phyloP scores from a whole-genome alignment of 306 rosid genomes.

The Acacia melanoxylon region DNA sequence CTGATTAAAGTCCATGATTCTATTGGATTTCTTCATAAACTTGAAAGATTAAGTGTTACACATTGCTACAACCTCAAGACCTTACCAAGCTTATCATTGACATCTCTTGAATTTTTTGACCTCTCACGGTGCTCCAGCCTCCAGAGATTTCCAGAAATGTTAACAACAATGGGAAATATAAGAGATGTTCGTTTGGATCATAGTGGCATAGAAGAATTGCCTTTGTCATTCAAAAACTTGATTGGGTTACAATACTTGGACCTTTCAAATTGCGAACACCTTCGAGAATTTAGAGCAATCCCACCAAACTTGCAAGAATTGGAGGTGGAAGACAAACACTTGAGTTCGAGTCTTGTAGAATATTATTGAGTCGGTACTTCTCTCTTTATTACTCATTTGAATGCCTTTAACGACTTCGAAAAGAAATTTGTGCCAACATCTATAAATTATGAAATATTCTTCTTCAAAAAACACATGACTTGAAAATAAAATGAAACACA shows the following conservation, averaged over 20 bases:
- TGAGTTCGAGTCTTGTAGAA: neutral
- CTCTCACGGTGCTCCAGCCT: neutral
- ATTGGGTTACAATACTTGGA: neutral
- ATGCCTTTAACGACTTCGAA: neutral
- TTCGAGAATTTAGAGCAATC: neutral
- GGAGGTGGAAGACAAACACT: neutral
- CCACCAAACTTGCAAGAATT: neutral
- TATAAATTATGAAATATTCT: neutral
- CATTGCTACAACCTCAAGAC: neutral
- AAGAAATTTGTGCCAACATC: neutral
- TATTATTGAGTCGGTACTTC: neutral
- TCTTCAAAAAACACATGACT: no score
- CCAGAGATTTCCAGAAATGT: neutral
- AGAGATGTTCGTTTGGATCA: neutral
- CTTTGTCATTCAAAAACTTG: neutral
- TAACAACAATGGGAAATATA: neutral
- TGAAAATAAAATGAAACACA: no score
- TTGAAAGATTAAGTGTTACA: neutral
- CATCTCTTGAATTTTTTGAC: neutral
- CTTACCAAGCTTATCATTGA: neutral
- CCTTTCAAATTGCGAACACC: neutral
- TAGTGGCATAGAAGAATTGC: constrained; percentile 7
- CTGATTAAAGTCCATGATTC: neutral
- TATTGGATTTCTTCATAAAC: neutral
- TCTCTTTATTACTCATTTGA: neutral